Evolutionary conservation across 192 early-diverging fungal species (phyloP), one percentile per base, ranked within the genome.

Genomic region (Umbelopsis sp.): DNA sequence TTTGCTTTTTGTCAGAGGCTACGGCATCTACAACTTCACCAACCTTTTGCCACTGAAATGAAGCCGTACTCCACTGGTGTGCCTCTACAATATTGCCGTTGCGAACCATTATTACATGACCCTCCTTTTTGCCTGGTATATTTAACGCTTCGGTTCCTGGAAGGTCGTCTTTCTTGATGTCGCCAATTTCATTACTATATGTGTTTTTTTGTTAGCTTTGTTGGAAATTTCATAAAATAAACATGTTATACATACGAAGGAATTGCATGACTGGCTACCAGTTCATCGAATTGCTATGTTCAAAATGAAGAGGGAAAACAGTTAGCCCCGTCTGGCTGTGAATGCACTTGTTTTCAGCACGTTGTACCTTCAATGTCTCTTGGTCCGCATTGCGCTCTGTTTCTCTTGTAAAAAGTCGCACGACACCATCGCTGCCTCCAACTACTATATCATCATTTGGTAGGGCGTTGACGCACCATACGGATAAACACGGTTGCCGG

Each of bases 21-120:
- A 91, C 89, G 3, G 94, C 90, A 80, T 98, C 96, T 0, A 97
- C 95, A 0, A 99, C 95, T 32, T 95, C 90, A 11, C 98, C 98
- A 36, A 98, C 85, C 71, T 97, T 96, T 32, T 74, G 45, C 98
- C 98, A 99, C 26, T 75, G 66, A 11, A 78, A 78, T 12, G 76
- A 73, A 11, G 78, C 74, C 25, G 71, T 74, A 49, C 81, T 88
- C 94, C 96, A 99, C 73, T 96, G 93, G 75, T 98, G 88, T 5
- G 95, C 95, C 71, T 96, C 93, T 0, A 97, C 92, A 0, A 76
- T 43, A 52, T 88, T 81, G 10, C 90, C 91, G 43, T 83, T 83
- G 21, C 89, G 87, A 10, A 99, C 82, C 95, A 98, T 97, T n/a
- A 91, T 80, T 0, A 95, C 89, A 72, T 99, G 91, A 51, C 92